phyloP scores from a whole-genome alignment of 805 yeast genomes.

The Zygotorulaspora sp. region DNA sequence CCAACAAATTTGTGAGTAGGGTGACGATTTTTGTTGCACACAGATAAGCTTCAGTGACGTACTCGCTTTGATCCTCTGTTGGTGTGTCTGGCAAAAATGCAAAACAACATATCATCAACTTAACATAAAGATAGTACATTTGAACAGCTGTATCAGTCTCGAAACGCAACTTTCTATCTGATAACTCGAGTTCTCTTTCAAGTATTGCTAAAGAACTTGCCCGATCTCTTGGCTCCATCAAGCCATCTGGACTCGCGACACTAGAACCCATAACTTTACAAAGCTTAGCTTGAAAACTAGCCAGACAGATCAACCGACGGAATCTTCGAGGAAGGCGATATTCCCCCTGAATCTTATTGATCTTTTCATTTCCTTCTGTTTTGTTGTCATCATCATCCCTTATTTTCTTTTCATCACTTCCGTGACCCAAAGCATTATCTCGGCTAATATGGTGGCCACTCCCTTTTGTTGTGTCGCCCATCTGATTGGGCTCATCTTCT shows the following conservation, averaged over 20 bases:
- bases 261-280: conserved; percentile 84
- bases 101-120: conserved; percentile 78
- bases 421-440: too few species aligned
- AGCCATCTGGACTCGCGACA: conserved; percentile 81
- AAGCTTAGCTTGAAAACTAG: conserved; percentile 79
- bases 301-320: conserved; percentile 63
- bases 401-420: conserved; percentile 1
- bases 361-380: not conserved
- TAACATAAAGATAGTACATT: conserved; percentile 71
- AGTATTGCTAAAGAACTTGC: conserved; percentile 74
- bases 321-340: conserved; percentile 57
- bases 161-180: conserved; percentile 61
- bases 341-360: conserved; percentile 1
- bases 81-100: conserved; percentile 91
- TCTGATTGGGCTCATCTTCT: conserved; percentile 8
- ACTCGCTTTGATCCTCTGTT: conserved; percentile 77
- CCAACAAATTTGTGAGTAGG: conserved; percentile 64
- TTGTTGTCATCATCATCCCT: not conserved
- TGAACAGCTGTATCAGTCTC: conserved; percentile 65
- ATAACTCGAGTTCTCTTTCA: conserved; percentile 70
- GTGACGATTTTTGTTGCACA: conserved; percentile 81
- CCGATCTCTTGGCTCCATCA: conserved; percentile 76
- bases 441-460: conserved; percentile 1
- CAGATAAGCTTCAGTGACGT: conserved; percentile 74
- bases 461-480: not conserved